Conservation (phyloP, 306 rosid species). For the Cicer arietinum region DNA sequence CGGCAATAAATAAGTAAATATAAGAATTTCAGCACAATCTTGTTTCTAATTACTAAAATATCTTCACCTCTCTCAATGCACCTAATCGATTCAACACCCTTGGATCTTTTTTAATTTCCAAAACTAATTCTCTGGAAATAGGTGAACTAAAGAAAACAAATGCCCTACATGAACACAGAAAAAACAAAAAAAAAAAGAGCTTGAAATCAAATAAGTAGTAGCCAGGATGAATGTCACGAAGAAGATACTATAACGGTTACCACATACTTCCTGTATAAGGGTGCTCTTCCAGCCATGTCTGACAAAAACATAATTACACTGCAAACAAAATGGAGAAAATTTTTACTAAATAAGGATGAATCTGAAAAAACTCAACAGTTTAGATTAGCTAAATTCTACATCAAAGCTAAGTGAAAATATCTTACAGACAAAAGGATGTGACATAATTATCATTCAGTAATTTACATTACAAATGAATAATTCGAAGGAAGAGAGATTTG, state of each 20-base stretch:
- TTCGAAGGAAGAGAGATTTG: slow-evolving; percentile 24
- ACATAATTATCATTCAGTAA: slow-evolving; percentile 22
- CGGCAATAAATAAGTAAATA: slow-evolving; percentile 33
- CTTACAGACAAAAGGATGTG: slow-evolving; percentile 23
- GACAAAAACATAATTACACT: slow-evolving; percentile 89
- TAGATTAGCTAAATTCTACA: slow-evolving; percentile 26
- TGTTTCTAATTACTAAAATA: slow-evolving; percentile 40
- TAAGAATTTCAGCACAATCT: slow-evolving; percentile 37
- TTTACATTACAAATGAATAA: slow-evolving; percentile 33
- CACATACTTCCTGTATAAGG: slow-evolving; percentile 91
- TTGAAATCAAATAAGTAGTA: slow-evolving; percentile 37
- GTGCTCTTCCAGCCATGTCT: slow-evolving; percentile 92
- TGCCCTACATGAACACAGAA: slow-evolving; percentile 71
- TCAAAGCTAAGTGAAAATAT: slow-evolving; percentile 38
- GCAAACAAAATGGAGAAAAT: slow-evolving; percentile 53
- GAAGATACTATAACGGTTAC: slow-evolving; percentile 36
- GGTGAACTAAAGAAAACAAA: slow-evolving; percentile 97
- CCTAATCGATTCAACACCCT: slow-evolving; percentile 78
- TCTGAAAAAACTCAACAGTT: slow-evolving; percentile 28
- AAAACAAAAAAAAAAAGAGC: slow-evolving; percentile 4
- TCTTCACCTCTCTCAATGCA: slow-evolving; percentile 82
- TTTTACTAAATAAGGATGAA: slow-evolving; percentile 41
- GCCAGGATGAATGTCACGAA: slow-evolving; percentile 20
- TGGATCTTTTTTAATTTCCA: slow-evolving; percentile 74
- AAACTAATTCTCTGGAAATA: slow-evolving; percentile 71